Evolutionary conservation across 2,329 filamentous ascomycete species (phyloP).

Genomic region (Claviceps sp.): DNA sequence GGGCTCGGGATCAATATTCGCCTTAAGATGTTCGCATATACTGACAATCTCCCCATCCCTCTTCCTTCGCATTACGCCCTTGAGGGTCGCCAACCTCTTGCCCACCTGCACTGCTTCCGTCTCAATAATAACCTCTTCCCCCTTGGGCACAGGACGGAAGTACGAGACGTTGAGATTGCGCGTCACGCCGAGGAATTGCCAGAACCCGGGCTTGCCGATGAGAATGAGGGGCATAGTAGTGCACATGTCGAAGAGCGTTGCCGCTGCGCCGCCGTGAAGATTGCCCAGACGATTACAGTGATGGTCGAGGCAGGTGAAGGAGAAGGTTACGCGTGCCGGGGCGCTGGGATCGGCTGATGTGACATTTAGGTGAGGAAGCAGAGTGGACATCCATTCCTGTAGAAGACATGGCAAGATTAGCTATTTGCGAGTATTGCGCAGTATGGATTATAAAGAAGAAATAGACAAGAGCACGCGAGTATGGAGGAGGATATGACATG

Average conservation of each 20-base stretch:
- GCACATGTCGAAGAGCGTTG: conserved; percentile 54
- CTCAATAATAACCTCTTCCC: conserved; percentile 37
- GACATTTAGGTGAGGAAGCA: conserved; percentile 29
- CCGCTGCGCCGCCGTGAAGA: conserved; percentile 49
- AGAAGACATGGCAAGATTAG: no score
- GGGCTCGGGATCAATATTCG: conserved; percentile 39
- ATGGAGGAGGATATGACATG: background rate
- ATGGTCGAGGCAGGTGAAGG: conserved; percentile 32
- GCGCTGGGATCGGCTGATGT: conserved; percentile 19
- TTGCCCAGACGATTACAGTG: conserved; percentile 42
- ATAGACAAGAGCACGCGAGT: background rate
- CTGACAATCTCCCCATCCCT: conserved; percentile 40
- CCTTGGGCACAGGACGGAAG: conserved; percentile 44
- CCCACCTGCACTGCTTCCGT: conserved; percentile 46
- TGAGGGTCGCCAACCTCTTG: conserved; percentile 36
- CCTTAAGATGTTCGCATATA: conserved; percentile 52
- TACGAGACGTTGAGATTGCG: conserved; percentile 56
- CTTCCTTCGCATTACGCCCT: conserved; percentile 39
- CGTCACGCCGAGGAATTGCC: conserved; percentile 49
- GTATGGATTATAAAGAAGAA: background rate
- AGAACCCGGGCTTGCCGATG: conserved; percentile 44
- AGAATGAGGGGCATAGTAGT: conserved; percentile 47
- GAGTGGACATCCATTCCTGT: conserved; percentile 31
- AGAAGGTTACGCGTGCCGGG: conserved; percentile 29
- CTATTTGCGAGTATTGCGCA: no score